Evolutionary conservation across 352 stramenopile genomes (phyloP), one percentile per base, ranked within the genome.

Genomic region (Pythium aristosporum): DNA sequence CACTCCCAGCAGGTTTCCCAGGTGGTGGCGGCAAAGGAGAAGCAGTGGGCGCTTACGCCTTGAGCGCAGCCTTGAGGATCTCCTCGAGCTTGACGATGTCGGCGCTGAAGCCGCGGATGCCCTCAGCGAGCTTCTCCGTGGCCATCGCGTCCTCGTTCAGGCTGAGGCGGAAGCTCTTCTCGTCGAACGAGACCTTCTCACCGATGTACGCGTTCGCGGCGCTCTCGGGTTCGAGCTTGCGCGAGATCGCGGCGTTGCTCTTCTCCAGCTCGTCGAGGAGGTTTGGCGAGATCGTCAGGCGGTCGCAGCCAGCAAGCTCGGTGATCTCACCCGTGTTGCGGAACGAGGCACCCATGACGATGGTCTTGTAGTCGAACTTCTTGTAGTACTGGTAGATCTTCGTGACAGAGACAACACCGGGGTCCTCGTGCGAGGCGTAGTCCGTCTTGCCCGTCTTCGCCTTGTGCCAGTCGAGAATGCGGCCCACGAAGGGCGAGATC

Each of bases 321-420:
- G 94, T 80, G 74, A 99, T 98, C 77, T 99, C 96, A 69, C 98
- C 97, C 8, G 93, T 91, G 74, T 98, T 98, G 69, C 90, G 92
- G 79, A 98, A 98, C 73, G 83, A 97, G 52, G 96, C 88, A 58
- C 92, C 94, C 95, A 98, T 98, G 59, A 98, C 93, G 51, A 98
- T 97, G 18, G 94, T 98, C 61, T 96, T 81, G 81, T 98, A 96
- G 61, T 80, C 89, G 81, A 90, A 97, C 83, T 99, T 99, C 79
- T 99, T 99, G 89, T 98, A 99, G 82, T 99, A 99, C 61, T 96
- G 86, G 79, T 99, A 99, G 77, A 99, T 99, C 74, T 96, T 94
- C 58, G 83, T 89, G 42, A 99, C 96, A 41, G 85, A 92, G 52
- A 99, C 65, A n/a, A 99, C 97, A 68, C 97, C 97, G 25, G 96